Evolutionary conservation across 2,329 filamentous ascomycete species (phyloP).

Genomic region (Ceratocystis lukuohia): DNA sequence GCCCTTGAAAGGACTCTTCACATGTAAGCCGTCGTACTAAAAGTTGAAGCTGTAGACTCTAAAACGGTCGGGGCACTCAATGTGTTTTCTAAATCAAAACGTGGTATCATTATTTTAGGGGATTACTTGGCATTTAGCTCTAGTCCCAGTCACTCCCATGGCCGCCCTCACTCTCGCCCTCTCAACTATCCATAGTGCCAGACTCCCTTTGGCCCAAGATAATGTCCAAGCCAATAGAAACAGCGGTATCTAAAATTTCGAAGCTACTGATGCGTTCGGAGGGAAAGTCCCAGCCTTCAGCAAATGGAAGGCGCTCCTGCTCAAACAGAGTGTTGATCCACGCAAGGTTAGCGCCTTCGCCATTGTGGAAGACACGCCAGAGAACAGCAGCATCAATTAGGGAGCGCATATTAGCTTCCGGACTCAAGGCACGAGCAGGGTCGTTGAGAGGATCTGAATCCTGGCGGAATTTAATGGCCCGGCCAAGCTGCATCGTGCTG

Average conservation of each 20-base stretch:
- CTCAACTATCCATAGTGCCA: no score
- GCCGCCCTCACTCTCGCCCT: no score
- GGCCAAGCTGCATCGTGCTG: constrained; percentile 24
- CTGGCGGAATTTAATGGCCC: constrained; percentile 23
- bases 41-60: no score
- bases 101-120: no score
- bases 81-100: no score
- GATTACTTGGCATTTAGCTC: no score
- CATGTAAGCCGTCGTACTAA: no score
- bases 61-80: no score
- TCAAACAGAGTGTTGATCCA: constrained; percentile 21
- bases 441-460: constrained; percentile 23
- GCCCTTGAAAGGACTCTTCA: no score
- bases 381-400: constrained; percentile 22
- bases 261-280: neutral
- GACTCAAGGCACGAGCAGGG: constrained; percentile 23
- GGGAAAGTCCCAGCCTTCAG: constrained; percentile 16
- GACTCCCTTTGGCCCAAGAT: neutral
- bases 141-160: no score
- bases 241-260: constrained; percentile 9
- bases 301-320: constrained; percentile 18
- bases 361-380: constrained; percentile 21
- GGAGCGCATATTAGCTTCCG: constrained; percentile 19
- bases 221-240: constrained; percentile 7
- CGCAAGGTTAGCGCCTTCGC: constrained; percentile 20